phyloP scores from a whole-genome alignment of 2,329 filamentous ascomycete genomes.

The Periconia sp. region DNA sequence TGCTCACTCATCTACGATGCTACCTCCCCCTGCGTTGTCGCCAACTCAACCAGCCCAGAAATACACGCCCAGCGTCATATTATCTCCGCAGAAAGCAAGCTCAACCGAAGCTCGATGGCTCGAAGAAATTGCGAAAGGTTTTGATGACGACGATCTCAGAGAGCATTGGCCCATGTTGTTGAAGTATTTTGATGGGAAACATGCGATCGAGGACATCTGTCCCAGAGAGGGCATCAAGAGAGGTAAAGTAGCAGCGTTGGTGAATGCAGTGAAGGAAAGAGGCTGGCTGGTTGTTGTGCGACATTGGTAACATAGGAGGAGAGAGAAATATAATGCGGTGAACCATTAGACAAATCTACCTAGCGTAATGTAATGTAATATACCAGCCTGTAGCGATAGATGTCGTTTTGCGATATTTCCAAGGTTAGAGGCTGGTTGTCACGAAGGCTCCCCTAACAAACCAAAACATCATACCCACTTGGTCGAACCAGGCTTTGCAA shows the following conservation, averaged over 20 bases:
- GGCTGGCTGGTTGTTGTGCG: conserved; percentile 56
- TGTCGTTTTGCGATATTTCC: too few relatives aligned
- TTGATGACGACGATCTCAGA: conserved; percentile 53
- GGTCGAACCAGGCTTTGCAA: not conserved
- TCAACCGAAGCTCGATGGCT: conserved; percentile 75
- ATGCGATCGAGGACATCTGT: conserved; percentile 82
- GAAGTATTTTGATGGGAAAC: conserved; percentile 85
- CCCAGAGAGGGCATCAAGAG: conserved; percentile 84
- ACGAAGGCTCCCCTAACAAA: too few relatives aligned
- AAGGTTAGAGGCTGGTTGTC: too few relatives aligned
- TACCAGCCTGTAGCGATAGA: not conserved
- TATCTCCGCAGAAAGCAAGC: conserved; percentile 76
- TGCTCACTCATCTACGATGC: conserved; percentile 1
- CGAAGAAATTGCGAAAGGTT: conserved; percentile 42
- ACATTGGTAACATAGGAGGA: conserved; percentile 35
- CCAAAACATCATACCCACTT: not conserved
- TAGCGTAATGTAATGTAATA: not conserved
- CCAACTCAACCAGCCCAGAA: conserved; percentile 14
- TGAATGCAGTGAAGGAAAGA: conserved; percentile 67
- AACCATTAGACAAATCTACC: not conserved
- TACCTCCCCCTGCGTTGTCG: conserved; percentile 9
- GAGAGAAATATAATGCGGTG: too few relatives aligned
- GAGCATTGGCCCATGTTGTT: conserved; percentile 72
- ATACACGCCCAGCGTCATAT: conserved; percentile 52
- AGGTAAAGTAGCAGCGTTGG: conserved; percentile 61